Evolutionary conservation across 805 yeast genomes (phyloP).

Genomic region (Candida verbasci): DNA sequence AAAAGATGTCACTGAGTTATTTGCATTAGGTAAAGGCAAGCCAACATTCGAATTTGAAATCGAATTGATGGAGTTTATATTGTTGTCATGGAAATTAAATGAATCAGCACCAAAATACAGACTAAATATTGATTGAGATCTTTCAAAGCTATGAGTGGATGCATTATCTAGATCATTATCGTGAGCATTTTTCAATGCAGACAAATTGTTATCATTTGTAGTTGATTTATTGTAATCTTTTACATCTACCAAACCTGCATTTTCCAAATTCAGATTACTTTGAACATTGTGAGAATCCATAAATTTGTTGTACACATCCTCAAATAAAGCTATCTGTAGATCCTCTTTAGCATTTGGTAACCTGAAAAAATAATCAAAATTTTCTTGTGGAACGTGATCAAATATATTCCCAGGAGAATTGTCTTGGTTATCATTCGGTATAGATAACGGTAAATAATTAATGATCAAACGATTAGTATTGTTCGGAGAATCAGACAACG

Average conservation of each 20-base stretch:
- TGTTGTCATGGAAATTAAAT: neutral
- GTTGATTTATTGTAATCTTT: no score
- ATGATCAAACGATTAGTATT: slow-evolving; percentile 3
- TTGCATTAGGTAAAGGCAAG: slow-evolving; percentile 7
- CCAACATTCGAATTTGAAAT: slow-evolving; percentile 1
- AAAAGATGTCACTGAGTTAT: neutral
- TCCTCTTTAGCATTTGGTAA: slow-evolving; percentile 8
- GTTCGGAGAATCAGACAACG: slow-evolving; percentile 7
- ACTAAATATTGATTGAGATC: slow-evolving; percentile 1
- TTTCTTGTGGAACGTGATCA: slow-evolving; percentile 7
- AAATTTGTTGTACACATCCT: slow-evolving; percentile 6
- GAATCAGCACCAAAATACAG: slow-evolving; percentile 1
- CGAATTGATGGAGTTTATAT: neutral
- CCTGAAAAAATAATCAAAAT: slow-evolving; percentile 6
- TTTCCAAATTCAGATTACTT: no score
- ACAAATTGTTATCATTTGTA: no score
- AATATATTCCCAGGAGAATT: slow-evolving; percentile 8
- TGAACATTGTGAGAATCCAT: slow-evolving; percentile 4
- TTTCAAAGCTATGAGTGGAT: slow-evolving; percentile 6
- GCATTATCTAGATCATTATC: slow-evolving; percentile 3
- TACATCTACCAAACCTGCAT: no score
- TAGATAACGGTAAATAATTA: slow-evolving; percentile 8
- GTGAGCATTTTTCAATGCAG: no score
- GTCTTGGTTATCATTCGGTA: slow-evolving; percentile 7
- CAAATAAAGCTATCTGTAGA: slow-evolving; percentile 8